A percentile compares a stretch with the other conserved stretches of the same genome.
phyloP scores from a whole-genome alignment of 2,329 filamentous ascomycete genomes.

The Xylariomycetidae sp. region DNA sequence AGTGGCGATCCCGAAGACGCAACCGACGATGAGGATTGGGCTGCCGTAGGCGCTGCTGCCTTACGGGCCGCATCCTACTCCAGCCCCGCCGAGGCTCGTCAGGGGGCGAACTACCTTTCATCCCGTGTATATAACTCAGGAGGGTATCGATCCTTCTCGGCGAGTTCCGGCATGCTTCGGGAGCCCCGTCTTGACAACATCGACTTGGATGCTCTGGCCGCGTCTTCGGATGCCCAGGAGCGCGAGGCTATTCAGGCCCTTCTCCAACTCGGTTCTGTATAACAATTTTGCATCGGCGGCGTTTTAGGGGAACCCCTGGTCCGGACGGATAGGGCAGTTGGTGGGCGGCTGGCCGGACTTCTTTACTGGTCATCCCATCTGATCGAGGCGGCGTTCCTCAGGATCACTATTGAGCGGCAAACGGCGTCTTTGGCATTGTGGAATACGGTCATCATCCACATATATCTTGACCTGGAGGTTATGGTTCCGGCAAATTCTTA shows the following conservation, averaged over 20 bases:
- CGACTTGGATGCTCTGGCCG: conserved; percentile 46
- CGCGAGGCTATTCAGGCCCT: conserved; percentile 78
- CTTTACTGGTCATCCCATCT: conserved; percentile 17
- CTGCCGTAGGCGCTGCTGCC: conserved; percentile 78
- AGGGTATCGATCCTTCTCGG: conserved; percentile 45
- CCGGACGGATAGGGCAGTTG: conserved; percentile 19
- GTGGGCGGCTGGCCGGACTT: conserved; percentile 20
- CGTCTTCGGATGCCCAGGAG: conserved; percentile 64
- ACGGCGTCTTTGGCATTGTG: conserved; percentile 20
- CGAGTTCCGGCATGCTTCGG: conserved; percentile 48
- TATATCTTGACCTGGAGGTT: conserved; percentile 12
- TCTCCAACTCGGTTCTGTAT: conserved; percentile 75
- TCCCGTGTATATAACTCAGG: conserved; percentile 45
- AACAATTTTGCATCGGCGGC: conserved; percentile 53
- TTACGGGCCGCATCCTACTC: conserved; percentile 66
- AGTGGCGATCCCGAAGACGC: conserved; percentile 77
- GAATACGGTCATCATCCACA: conserved; percentile 9
- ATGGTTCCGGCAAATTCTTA: conserved; percentile 1
- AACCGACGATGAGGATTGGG: conserved; percentile 97
- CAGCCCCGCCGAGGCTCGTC: conserved; percentile 50
- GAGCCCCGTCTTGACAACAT: conserved; percentile 47
- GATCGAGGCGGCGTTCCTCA: conserved; percentile 23
- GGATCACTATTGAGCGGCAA: conserved; percentile 19
- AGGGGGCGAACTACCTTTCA: conserved; percentile 44
- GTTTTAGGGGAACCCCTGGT: conserved; percentile 33